A percentile compares a stretch with the other conserved stretches of the same genome.
These are phyloP conservation scores for Gloeopeniophorella convolvens DNA, from an alignment of 768 basidiomycete species.

Conservation along the genomic window DNA sequence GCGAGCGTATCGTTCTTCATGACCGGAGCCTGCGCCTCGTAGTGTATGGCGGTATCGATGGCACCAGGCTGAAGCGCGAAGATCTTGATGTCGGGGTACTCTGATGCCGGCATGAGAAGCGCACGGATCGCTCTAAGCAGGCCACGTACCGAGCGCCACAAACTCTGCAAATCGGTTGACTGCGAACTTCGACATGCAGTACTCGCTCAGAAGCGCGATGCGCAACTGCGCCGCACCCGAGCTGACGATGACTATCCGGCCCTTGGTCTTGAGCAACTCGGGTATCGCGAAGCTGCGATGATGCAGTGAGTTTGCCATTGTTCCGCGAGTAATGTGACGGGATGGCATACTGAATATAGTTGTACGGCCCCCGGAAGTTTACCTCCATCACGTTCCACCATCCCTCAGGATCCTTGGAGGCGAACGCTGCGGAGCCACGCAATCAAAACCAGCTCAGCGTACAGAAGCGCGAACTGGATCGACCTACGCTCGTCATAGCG, in stretches of 20 bases:
- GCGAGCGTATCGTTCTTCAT: too few relatives aligned
- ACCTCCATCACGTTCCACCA: constrained; percentile 5
- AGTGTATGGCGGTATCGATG: too few relatives aligned
- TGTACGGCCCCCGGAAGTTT: background rate
- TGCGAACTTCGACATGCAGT: background rate
- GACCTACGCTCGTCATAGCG: background rate
- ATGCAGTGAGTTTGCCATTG: background rate
- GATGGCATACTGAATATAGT: background rate
- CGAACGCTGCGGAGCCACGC: too few relatives aligned
- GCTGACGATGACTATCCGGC: background rate
- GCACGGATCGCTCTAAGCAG: too few relatives aligned
- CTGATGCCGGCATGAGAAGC: too few relatives aligned
- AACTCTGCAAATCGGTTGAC: background rate
- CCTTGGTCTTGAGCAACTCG: background rate
- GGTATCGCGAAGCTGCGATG: background rate
- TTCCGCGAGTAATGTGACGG: too few relatives aligned
- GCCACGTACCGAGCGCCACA: background rate
- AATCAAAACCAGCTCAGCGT: too few relatives aligned
- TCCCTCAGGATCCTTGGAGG: background rate
- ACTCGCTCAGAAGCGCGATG: background rate
- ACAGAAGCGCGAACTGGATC: too few relatives aligned
- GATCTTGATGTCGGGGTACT: background rate
- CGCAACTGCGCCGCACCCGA: background rate
- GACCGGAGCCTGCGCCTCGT: too few relatives aligned
- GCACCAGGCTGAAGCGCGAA: background rate